Evolutionary conservation across 768 basidiomycete species (phyloP).

Genomic region (Hericium alpestre): DNA sequence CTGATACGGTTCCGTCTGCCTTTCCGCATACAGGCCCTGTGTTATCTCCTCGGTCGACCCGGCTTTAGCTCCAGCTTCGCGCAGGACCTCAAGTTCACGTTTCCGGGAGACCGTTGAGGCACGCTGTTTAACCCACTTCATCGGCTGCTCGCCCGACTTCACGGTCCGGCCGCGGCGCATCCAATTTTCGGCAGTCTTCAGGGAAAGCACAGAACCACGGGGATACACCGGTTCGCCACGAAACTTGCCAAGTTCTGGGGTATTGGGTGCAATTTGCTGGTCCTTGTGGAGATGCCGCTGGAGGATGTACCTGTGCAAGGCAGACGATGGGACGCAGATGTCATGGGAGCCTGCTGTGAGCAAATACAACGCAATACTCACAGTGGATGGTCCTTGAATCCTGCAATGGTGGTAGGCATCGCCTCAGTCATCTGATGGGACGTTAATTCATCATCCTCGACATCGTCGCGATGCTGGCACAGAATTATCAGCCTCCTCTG

Average conservation of each 20-base stretch:
- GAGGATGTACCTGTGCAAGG: conserved; percentile 57
- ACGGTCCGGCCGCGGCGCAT: conserved; percentile 77
- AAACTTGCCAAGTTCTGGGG: conserved; percentile 77
- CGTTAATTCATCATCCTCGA: conserved; percentile 85
- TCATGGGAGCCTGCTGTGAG: background rate
- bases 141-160: conserved; percentile 64
- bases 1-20: conserved; percentile 74
- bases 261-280: conserved; percentile 71
- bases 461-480: conserved; percentile 75
- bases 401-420: conserved; percentile 83
- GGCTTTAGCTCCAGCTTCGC: conserved; percentile 25
- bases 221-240: conserved; percentile 88
- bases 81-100: conserved; percentile 58
- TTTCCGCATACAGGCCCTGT: conserved; percentile 80
- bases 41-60: conserved; percentile 40
- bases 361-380: conserved; percentile 26
- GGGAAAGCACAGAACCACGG: conserved; percentile 67
- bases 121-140: conserved; percentile 83
- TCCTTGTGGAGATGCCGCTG: conserved; percentile 80
- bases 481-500: background rate
- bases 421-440: conserved; percentile 71
- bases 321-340: background rate
- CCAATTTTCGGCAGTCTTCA: conserved; percentile 93
- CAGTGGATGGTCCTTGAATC: conserved; percentile 95
- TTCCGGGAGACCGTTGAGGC: conserved; percentile 70